Base-by-base conservation (phyloP, 495 filamentous ascomycete species). In the Aspergillus steynii region DNA sequence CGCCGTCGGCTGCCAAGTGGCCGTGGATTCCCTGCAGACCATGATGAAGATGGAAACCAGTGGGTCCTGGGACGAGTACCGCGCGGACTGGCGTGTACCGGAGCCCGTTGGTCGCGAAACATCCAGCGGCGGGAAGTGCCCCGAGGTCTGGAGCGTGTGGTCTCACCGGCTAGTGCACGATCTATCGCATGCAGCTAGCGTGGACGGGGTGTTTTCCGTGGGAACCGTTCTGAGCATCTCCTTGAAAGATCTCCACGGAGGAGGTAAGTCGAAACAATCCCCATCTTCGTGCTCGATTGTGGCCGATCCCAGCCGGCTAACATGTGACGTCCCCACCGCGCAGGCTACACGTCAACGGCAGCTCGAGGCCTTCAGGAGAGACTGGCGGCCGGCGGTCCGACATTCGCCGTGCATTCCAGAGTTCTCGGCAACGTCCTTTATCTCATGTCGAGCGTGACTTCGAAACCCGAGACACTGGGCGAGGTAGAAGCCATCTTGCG, bases 371-470 rank as follows among this genome's bases (percentile, higher is more conserved):
- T 92, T n/a, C 84, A 90, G 50, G 73, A 82, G 45, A 74, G 64
- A 31, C 70, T 92, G 53, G 68, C 83, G 14, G 61, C 52, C 14
- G 72, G 76, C 10, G 68, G 66, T 31, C 61, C 70, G 29, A 61
- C 74, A 8, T 86, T 84, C 74, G 84, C 84, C 61, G 78, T 92
- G 15, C 89, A 93, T 74, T 86, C 82, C n/a, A 74, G 90, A 20
- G 87, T 90, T 4, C 74, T 93, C 32, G 90, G 90, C 0, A 91
- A 92, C 73, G 86, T 91, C 20, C 71, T 92, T 3, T 93, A 93
- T 72, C 62, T 92, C 29, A 92, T 93, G 89, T 83, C 88, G 5
- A 85, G 86, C 63, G 80, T 88, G 67, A 89, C 80, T 1, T 83
- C 84, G 1, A 80, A 70, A 26, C 65, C 73, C 29, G 77, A 82